Conservation (phyloP, 768 basidiomycete species). For the Russula sp. region DNA sequence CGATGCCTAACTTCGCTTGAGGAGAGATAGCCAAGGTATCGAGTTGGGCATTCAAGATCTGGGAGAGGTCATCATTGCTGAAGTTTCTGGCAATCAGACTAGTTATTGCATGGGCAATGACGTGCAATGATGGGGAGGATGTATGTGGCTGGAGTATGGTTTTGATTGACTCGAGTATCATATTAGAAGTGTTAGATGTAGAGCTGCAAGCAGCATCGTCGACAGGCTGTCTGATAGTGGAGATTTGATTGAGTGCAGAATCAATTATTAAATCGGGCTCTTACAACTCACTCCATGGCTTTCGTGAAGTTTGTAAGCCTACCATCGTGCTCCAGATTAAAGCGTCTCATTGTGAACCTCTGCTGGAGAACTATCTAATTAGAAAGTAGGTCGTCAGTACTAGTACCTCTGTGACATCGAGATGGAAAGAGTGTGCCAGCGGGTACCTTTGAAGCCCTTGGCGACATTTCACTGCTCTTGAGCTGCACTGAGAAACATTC, state of each 20-base stretch:
- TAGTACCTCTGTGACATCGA: neutral
- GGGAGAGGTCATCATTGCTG: too few relatives aligned
- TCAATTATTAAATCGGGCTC: too few relatives aligned
- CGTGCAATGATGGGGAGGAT: too few relatives aligned
- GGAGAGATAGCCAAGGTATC: too few relatives aligned
- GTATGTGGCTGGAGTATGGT: constrained; percentile 4
- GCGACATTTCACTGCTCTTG: neutral
- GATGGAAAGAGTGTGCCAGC: neutral
- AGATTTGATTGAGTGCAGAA: neutral
- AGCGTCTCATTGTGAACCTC: too few relatives aligned
- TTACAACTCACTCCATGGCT: neutral
- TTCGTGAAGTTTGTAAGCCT: too few relatives aligned
- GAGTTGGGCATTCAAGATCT: too few relatives aligned
- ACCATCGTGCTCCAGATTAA: too few relatives aligned
- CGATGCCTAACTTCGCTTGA: too few relatives aligned
- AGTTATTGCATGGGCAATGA: neutral
- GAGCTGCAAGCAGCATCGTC: neutral
- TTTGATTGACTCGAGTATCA: neutral
- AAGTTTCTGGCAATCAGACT: neutral
- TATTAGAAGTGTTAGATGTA: neutral
- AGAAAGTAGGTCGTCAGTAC: too few relatives aligned
- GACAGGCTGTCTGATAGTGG: neutral
- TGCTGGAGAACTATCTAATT: neutral
- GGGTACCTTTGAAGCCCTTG: neutral
- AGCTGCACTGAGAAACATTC: neutral